phyloP scores from a whole-genome alignment of 495 filamentous ascomycete species.

The Penicillium paxilli region DNA sequence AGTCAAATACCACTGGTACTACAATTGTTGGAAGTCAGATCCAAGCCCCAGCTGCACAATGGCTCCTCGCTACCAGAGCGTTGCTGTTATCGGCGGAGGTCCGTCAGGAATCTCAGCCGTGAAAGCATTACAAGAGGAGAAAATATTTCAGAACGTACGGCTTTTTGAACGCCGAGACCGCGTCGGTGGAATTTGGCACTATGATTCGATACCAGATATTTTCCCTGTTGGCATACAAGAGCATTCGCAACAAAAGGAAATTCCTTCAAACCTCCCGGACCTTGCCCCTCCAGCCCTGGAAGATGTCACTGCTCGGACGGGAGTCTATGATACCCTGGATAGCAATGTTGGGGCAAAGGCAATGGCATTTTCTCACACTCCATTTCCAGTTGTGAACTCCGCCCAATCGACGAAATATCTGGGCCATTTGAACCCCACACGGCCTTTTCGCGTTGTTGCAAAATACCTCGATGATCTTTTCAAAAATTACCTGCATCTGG shows the following conservation, averaged over 20 bases:
- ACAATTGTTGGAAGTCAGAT: no score
- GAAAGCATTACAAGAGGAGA: constrained; percentile 53
- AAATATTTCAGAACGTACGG: constrained; percentile 48
- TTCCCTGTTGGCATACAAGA: neutral
- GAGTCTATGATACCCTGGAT: constrained; percentile 25
- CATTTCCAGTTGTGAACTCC: constrained; percentile 24
- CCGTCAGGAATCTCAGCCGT: constrained; percentile 53
- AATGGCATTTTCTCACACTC: constrained; percentile 32
- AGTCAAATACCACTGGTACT: no score
- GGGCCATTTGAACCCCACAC: constrained; percentile 21
- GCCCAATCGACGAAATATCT: constrained; percentile 20
- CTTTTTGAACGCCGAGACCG: constrained; percentile 54
- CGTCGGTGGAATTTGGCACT: constrained; percentile 50
- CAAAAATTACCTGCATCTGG: constrained; percentile 19
- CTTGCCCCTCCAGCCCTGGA: constrained; percentile 18
- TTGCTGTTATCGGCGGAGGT: constrained; percentile 55
- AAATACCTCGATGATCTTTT: constrained; percentile 28
- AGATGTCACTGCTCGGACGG: constrained; percentile 25
- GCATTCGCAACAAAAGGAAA: neutral
- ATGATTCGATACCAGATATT: constrained; percentile 23
- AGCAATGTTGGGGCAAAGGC: constrained; percentile 30
- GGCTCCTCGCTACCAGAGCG: constrained; percentile 21
- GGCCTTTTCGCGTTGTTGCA: constrained; percentile 25
- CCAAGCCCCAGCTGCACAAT: constrained; percentile 5
- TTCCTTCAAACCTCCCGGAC: constrained; percentile 14